phyloP scores from a whole-genome alignment of 768 basidiomycete genomes.

The Arthromyces matolae region DNA sequence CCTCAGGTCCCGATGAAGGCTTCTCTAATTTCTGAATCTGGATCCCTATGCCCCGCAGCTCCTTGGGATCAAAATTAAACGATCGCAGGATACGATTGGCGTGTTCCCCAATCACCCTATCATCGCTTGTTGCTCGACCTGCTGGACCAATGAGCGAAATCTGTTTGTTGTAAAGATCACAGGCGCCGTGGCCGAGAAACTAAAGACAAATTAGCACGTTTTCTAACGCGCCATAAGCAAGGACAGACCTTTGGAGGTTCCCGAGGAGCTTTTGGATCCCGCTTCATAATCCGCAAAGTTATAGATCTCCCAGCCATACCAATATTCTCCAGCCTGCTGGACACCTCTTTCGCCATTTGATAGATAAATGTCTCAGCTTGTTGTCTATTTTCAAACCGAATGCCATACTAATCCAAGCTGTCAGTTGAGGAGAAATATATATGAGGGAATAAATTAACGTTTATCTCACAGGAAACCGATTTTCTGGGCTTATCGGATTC shows the following conservation, averaged over 20 bases:
- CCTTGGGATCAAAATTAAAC: conserved; percentile 76
- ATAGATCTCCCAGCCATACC: conserved; percentile 70
- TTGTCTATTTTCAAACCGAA: conserved; percentile 80
- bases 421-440: not conserved
- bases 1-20: conserved; percentile 24
- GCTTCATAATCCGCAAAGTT: conserved; percentile 85
- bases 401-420: conserved; percentile 69
- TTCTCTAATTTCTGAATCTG: conserved; percentile 87
- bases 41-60: conserved; percentile 89
- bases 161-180: conserved; percentile 80
- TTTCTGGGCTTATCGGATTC: conserved; percentile 85
- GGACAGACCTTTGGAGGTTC: conserved; percentile 81
- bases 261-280: conserved; percentile 79
- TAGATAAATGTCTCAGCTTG: conserved; percentile 78
- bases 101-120: conserved; percentile 65
- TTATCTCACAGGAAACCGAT: conserved; percentile 92
- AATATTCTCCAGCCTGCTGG: conserved; percentile 63
- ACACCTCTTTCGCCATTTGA: conserved; percentile 76
- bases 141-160: conserved; percentile 51
- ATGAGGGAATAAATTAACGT: conserved; percentile 49
- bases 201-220: conserved; percentile 24
- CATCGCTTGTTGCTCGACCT: conserved; percentile 71
- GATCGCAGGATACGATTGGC: conserved; percentile 73
- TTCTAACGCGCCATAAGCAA: not conserved
- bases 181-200: conserved; percentile 91